phyloP scores from a whole-genome alignment of 1,284 basidiomycete genomes.

The Ganoderma meredithae region DNA sequence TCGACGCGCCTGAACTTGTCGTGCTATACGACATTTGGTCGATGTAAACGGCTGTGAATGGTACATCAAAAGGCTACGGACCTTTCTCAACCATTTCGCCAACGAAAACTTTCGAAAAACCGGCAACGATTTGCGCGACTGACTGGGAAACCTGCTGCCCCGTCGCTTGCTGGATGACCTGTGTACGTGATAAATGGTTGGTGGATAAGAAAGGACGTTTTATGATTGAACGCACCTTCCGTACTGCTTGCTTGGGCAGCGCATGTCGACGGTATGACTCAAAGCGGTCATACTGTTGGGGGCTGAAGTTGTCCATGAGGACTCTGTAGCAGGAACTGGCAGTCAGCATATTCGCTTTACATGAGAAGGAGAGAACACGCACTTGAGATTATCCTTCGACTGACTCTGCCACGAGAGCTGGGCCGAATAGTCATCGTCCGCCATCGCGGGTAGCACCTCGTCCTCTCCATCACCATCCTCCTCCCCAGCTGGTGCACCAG shows the following conservation, averaged over 20 bases:
- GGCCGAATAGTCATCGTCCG: conserved; percentile 84
- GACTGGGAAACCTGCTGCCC: conserved; percentile 88
- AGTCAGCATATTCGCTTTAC: conserved; percentile 2
- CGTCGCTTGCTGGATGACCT: conserved; percentile 87
- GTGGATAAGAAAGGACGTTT: background rate
- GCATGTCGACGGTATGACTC: conserved; percentile 88
- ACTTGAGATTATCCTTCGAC: conserved; percentile 87
- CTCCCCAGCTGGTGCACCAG: conserved; percentile 38
- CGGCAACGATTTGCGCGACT: conserved; percentile 88
- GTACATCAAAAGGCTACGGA: conserved; percentile 39
- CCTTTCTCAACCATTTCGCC: conserved; percentile 92
- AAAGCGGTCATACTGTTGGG: conserved; percentile 87
- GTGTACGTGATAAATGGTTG: background rate
- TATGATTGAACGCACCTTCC: conserved; percentile 60
- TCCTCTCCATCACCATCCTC: conserved; percentile 74
- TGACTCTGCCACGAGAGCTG: conserved; percentile 82
- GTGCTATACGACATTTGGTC: conserved; percentile 55
- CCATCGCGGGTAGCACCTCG: conserved; percentile 80
- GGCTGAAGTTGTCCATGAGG: conserved; percentile 86
- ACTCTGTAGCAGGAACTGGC: conserved; percentile 55
- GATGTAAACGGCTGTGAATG: background rate
- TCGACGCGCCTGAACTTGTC: conserved; percentile 75
- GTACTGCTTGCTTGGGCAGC: conserved; percentile 82
- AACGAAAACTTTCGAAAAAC: conserved; percentile 91
- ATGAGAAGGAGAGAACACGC: conserved; percentile 29